Percentiles rank a stretch among this genome's conserved stretches.
These are phyloP conservation scores for Umbelopsis sp. DNA, from an alignment of 371 early-diverging fungal genomes.

Conservation along the genomic window DNA sequence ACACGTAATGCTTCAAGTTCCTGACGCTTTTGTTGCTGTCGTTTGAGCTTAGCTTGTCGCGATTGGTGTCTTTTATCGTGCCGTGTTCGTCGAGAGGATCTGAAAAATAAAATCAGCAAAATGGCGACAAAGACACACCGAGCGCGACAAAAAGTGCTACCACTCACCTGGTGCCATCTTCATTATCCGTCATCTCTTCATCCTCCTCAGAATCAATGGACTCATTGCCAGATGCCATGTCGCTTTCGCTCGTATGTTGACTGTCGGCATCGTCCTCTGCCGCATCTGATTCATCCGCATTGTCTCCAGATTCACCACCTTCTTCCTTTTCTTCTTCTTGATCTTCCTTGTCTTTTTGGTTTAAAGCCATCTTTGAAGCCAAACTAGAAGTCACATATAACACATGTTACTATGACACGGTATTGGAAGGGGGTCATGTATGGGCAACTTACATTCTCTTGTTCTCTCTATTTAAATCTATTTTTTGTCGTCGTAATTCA, in stretches of 20 bases:
- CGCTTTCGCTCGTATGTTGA: slow-evolving; percentile 27
- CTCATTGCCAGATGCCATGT: slow-evolving; percentile 17
- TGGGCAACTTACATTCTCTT: slow-evolving; percentile 42
- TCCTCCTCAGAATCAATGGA: not conserved
- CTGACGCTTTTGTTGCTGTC: slow-evolving; percentile 55
- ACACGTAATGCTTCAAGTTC: slow-evolving; percentile 49
- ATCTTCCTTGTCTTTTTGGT: slow-evolving; percentile 26
- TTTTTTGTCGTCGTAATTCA: slow-evolving; percentile 64
- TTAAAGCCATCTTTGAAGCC: slow-evolving; percentile 12
- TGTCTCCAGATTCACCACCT: slow-evolving; percentile 35
- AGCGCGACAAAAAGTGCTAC: too few species aligned
- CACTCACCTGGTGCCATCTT: not conserved
- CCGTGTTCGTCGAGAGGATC: not conserved
- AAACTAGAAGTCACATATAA: not conserved
- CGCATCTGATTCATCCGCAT: slow-evolving; percentile 31
- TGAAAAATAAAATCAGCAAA: not conserved
- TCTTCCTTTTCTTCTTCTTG: slow-evolving; percentile 33
- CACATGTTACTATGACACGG: not conserved
- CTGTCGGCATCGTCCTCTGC: slow-evolving; percentile 32
- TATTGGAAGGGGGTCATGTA: not conserved
- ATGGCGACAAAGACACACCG: too few species aligned
- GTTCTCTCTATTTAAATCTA: slow-evolving; percentile 69
- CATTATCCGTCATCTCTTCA: slow-evolving; percentile 4
- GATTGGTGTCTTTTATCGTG: slow-evolving; percentile 42
- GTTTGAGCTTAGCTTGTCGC: slow-evolving; percentile 55